Evolutionary conservation across 2,329 filamentous ascomycete genomes (phyloP), one percentile per base, ranked within the genome.

Genomic region (Chrysoporthe puriensis): DNA sequence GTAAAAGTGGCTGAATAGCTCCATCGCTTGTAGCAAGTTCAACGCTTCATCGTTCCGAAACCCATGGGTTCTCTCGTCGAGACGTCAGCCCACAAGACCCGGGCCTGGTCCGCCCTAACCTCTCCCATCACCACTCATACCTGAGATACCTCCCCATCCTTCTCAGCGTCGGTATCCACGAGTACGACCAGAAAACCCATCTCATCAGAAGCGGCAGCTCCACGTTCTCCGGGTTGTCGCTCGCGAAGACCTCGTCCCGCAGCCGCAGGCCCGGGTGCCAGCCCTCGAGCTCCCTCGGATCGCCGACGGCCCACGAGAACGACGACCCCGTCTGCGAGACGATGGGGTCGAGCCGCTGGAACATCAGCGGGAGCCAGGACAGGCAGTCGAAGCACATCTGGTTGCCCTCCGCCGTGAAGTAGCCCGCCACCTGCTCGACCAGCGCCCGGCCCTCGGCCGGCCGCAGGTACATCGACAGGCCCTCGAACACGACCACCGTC

Each of bases 401-500:
- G 48, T 67, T 67, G 8, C 34, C 40, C 18, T 44, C 11, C 14
- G 36, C 44, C 48, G 59, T 21, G 18, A 68, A 68, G 34, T 68
- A 66, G 4, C 18, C 11, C 32, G 66, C 68, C 68, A 70, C 9
- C 8, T 50, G 36, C 34, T 66, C 62, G n/a, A 70, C 46, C 11
- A 70, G 54, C 2, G 3, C 16, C 3, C 63, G 63, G 3, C 66
- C 66, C 34, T 68, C 54, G 0, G 50, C 60, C 16, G 68, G 58
- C 56, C 68, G n/a, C 57, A 70, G 54, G 21, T 70, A 70, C 67
- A 67, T 67, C 13, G 67, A 34, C n/a, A 70, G 42, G 5, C 69
- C 69, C 54, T 70, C 69, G 16, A 70, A 67, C 6, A 70, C 62
- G 16, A 70, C 67, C 18, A 68, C 43, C 6, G 67, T 67, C n/a